Evolutionary conservation across 805 yeast species (phyloP).

Genomic region (Nematodospora valgi): DNA sequence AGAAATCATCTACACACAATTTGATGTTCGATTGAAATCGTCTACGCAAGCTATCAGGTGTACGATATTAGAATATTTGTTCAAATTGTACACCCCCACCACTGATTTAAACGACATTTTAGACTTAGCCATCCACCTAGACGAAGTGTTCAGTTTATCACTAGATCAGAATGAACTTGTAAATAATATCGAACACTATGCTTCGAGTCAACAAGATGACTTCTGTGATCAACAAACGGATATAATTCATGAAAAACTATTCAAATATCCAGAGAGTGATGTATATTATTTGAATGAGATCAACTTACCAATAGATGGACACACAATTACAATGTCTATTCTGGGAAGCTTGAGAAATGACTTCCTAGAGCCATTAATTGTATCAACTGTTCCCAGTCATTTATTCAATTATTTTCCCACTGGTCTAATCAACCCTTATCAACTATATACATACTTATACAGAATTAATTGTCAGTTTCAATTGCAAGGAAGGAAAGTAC

Average conservation of each 20-base stretch:
- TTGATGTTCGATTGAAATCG: not conserved
- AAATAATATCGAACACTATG: not conserved
- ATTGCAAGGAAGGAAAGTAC: slow-evolving; percentile 5
- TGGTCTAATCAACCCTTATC: slow-evolving; percentile 11
- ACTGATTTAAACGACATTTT: slow-evolving; percentile 3
- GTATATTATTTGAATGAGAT: slow-evolving; percentile 10
- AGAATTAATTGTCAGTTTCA: slow-evolving; percentile 9
- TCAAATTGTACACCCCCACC: slow-evolving; percentile 1
- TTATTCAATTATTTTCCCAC: slow-evolving; percentile 10
- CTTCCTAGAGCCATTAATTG: slow-evolving; percentile 10
- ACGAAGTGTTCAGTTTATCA: no score
- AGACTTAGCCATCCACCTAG: slow-evolving; percentile 1
- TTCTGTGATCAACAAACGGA: not conserved
- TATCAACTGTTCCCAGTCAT: slow-evolving; percentile 1
- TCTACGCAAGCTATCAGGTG: no score
- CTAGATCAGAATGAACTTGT: no score
- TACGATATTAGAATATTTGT: slow-evolving; percentile 1
- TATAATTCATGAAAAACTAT: not conserved
- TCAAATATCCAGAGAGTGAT: slow-evolving; percentile 7
- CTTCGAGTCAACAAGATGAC: not conserved
- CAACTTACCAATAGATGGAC: slow-evolving; percentile 3
- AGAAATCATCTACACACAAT: not conserved
- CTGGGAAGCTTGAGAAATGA: slow-evolving; percentile 8
- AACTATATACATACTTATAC: slow-evolving; percentile 8
- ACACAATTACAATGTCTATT: slow-evolving; percentile 8